A percentile compares a stretch with the other conserved stretches of the same genome.
Conservation (phyloP, 2,329 filamentous ascomycete genomes). For the Fusarium nisikadoi region DNA sequence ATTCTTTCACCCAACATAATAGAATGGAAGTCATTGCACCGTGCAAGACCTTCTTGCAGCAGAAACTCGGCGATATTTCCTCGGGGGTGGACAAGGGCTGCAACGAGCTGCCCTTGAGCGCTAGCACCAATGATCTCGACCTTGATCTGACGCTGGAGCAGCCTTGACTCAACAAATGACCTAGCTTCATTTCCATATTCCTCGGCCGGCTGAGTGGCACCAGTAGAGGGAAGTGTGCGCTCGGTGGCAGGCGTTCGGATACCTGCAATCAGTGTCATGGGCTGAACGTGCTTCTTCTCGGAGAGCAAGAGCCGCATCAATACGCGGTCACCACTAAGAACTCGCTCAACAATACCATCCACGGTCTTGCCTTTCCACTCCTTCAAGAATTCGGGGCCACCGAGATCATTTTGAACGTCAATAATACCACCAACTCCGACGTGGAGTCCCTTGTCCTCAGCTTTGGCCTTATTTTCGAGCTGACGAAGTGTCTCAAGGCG, state of each 20-base stretch:
- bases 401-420: slow-evolving; percentile 83
- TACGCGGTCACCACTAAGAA: slow-evolving; percentile 90
- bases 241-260: slow-evolving; percentile 91
- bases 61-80: slow-evolving; percentile 95
- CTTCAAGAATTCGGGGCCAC: slow-evolving; percentile 81
- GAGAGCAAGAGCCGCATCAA: slow-evolving; percentile 84
- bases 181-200: slow-evolving; percentile 91
- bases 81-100: slow-evolving; percentile 84
- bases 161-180: slow-evolving; percentile 83
- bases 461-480: slow-evolving; percentile 81
- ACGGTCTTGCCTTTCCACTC: slow-evolving; percentile 87
- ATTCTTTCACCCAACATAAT: slow-evolving; percentile 91
- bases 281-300: slow-evolving; percentile 87
- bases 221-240: slow-evolving; percentile 80
- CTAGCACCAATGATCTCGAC: slow-evolving; percentile 87
- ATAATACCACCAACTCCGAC: slow-evolving; percentile 72
- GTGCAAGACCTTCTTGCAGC: slow-evolving; percentile 86
- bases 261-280: slow-evolving; percentile 88
- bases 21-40: slow-evolving; percentile 96
- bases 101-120: slow-evolving; percentile 91
- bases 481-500: slow-evolving; percentile 81
- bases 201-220: slow-evolving; percentile 85
- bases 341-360: slow-evolving; percentile 88
- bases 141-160: slow-evolving; percentile 87
- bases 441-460: slow-evolving; percentile 85